Evolutionary conservation across 305 asterid genomes (phyloP).

Genomic region (Solanum aculeatissimum): DNA sequence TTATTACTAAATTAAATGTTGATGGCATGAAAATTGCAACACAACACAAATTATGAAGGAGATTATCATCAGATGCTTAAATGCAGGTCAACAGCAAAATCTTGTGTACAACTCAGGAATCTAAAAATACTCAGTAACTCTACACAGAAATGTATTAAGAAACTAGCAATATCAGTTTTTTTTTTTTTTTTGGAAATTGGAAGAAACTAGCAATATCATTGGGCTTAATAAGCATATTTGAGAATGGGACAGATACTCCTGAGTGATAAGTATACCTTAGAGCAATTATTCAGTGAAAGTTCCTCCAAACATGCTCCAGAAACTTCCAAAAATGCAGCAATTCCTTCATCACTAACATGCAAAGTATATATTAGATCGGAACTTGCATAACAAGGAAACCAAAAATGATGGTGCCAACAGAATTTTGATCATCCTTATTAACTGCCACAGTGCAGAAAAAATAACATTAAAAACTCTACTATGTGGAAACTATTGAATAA

Average conservation of each 20-base stretch:
- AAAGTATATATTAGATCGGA: constrained; percentile 4
- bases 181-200: no score
- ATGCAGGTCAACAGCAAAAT: background rate
- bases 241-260: background rate
- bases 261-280: constrained; percentile 28
- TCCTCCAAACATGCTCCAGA: constrained; percentile 60
- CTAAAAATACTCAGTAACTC: background rate
- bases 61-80: background rate
- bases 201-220: background rate
- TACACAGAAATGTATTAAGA: background rate
- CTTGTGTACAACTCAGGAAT: background rate
- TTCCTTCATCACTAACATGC: constrained; percentile 60
- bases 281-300: constrained; percentile 52
- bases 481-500: background rate
- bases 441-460: background rate
- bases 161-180: background rate
- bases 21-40: background rate
- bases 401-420: background rate
- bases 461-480: background rate
- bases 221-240: background rate
- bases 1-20: background rate
- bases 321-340: constrained; percentile 74
- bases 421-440: background rate
- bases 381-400: background rate
- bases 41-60: background rate